These are phyloP conservation scores for Fusarium succisae DNA, from an alignment of 2,329 filamentous ascomycete genomes.

Conservation along the genomic window DNA sequence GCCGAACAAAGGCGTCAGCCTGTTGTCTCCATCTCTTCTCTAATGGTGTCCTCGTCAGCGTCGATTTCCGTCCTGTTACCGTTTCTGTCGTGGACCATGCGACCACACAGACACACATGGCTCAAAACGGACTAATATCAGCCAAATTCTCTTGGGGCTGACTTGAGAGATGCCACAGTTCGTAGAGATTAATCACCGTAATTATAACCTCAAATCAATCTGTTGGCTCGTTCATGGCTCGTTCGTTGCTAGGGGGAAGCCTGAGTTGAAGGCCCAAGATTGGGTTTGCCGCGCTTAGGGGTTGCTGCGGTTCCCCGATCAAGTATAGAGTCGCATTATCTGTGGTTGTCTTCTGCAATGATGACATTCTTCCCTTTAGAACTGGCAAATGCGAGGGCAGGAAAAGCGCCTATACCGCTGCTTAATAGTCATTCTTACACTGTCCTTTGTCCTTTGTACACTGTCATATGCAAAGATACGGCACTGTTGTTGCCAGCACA, in stretches of 20 bases:
- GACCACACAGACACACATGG: constrained; percentile 32
- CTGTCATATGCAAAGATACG: not conserved
- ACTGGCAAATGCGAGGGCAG: not conserved
- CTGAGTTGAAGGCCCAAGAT: not conserved
- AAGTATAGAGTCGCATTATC: not conserved
- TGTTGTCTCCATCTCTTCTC: not conserved
- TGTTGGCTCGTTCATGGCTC: not conserved
- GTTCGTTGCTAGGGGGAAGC: not conserved
- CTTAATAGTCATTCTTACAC: not conserved
- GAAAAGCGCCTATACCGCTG: not conserved
- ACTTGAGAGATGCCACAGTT: not conserved
- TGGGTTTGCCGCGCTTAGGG: constrained; percentile 17
- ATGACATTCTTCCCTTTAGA: constrained; percentile 4
- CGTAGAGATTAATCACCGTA: constrained; percentile 1
- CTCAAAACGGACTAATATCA: constrained; percentile 12
- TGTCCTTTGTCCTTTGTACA: not conserved
- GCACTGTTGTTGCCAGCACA: not conserved
- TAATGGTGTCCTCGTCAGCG: constrained; percentile 29
- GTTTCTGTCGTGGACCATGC: constrained; percentile 20
- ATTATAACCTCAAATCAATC: not conserved
- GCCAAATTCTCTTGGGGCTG: not conserved
- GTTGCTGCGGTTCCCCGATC: constrained; percentile 4
- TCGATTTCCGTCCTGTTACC: constrained; percentile 29
- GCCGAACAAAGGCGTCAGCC: constrained; percentile 3
- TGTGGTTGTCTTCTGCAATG: not conserved